These are phyloP conservation scores for Castanea sativa DNA, from an alignment of 306 rosid genomes.

Conservation along the genomic window DNA sequence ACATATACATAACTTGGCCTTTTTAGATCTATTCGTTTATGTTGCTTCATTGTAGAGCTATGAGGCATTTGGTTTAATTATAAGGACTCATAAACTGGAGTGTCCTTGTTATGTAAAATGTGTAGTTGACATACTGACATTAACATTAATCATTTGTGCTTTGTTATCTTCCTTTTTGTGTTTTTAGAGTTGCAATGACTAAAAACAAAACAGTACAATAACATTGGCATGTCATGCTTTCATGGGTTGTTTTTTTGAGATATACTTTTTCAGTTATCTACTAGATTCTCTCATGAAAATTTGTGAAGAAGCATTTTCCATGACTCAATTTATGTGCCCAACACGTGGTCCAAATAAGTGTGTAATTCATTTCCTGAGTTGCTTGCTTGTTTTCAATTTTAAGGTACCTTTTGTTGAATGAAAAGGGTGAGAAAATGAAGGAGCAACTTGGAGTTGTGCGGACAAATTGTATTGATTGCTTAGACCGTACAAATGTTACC, in stretches of 20 bases:
- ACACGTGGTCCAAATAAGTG: neutral
- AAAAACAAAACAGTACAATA: neutral
- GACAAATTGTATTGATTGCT: constrained; percentile 94
- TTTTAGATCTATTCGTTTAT: neutral
- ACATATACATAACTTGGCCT: constrained; percentile 5
- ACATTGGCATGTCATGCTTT: neutral
- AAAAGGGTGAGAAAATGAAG: constrained; percentile 93
- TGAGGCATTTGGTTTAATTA: neutral
- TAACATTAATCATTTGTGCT: neutral
- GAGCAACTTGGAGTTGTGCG: constrained; percentile 93
- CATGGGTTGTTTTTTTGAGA: neutral
- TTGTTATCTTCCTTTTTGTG: neutral
- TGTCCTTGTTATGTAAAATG: neutral
- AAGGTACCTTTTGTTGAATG: constrained; percentile 83
- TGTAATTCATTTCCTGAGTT: constrained; percentile 12
- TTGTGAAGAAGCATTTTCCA: neutral
- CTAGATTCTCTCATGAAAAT: neutral
- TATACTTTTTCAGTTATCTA: neutral
- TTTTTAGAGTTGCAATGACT: neutral
- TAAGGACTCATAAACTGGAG: neutral
- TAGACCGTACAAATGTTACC: constrained; percentile 97
- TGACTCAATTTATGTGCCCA: constrained; percentile 1
- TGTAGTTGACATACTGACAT: neutral
- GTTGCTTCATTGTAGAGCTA: neutral
- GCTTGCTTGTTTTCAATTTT: constrained; percentile 29